Base-by-base conservation (phyloP, 1,284 basidiomycete species). In the Pseudozyma sp. region DNA sequence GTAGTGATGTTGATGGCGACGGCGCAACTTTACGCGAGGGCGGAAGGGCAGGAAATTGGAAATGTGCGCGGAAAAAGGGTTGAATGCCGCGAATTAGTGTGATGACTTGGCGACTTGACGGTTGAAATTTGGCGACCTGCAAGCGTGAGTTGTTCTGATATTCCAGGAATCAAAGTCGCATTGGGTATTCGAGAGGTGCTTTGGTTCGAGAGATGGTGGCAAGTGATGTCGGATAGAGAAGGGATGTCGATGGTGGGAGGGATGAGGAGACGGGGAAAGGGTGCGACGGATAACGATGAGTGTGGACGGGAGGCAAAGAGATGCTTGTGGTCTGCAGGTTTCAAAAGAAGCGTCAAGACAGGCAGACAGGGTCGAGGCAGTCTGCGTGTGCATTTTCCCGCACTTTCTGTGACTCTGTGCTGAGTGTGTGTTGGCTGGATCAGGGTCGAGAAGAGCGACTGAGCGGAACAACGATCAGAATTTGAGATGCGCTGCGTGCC, bases 271-370 rank as follows among this genome's bases (percentile, higher is more conserved):
- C 63, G 60, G 66, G 59, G 55, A 67, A 70, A 63, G 58, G 18
- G 18, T 55, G 55, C 66, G 71, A 74, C 66, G 65, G 67, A 70
- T 70, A 70, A 70, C 72, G 67, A 70, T 66, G 64, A 48, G 47
- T 44, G 55, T 63, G 52, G 53, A 53, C 53, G 47, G 58, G 48
- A 54, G 36, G 42, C 42, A 62, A 69, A 43, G 42, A 21, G 57
- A 1, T 36, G 40, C 52, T 53, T 10, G 43, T 44, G 43, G 5
- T 18, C 19, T 18, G 43, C 43, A 44, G 19, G 43, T 44, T 18
- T 7, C 3, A 44, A 44, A 16, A 44, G 19, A 44, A 44, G 16
- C 3, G 25, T 31, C 25, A 31, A 31, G 25, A 31, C 25, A 31
- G 25, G 6, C 25, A 31, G 25, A 31, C 25, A 31, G 25, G 25